Evolutionary conservation across 2,329 filamentous ascomycete genomes (phyloP).

Genomic region (Xylaria sp.): DNA sequence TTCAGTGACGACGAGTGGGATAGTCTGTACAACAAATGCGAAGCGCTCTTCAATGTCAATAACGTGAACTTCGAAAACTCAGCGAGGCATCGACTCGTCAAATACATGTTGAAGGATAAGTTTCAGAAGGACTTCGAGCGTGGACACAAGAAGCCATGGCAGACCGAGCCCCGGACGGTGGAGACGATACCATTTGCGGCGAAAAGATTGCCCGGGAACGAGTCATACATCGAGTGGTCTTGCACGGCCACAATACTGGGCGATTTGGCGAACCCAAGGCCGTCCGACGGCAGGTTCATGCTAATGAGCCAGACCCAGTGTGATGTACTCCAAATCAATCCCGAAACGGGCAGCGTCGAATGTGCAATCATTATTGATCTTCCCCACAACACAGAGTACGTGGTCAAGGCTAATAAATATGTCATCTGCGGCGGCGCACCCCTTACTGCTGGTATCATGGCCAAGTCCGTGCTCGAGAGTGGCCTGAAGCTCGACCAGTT

Average conservation of each 20-base stretch:
- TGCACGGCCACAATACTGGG: conserved; percentile 28
- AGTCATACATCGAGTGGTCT: conserved; percentile 11
- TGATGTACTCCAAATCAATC: neutral
- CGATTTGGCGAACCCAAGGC: conserved; percentile 24
- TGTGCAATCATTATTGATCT: conserved; percentile 24
- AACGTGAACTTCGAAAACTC: neutral
- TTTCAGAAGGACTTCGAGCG: neutral
- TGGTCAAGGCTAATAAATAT: conserved; percentile 41
- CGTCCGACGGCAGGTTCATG: neutral
- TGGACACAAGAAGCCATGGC: neutral
- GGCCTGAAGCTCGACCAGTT: conserved; percentile 6
- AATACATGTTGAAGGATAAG: neutral
- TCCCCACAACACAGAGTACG: conserved; percentile 22
- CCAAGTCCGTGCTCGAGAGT: neutral
- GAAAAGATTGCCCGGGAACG: neutral
- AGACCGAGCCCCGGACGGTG: neutral
- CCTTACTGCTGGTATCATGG: conserved; percentile 43
- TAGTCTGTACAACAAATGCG: neutral
- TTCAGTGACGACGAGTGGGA: conserved; percentile 36
- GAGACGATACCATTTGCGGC: neutral
- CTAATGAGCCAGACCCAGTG: neutral
- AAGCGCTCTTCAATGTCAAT: neutral
- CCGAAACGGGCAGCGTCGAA: neutral
- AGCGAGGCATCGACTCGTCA: neutral
- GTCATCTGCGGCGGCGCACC: conserved; percentile 43